Evolutionary conservation across 306 rosid genomes (phyloP).

Genomic region (Sicyos baderoa): DNA sequence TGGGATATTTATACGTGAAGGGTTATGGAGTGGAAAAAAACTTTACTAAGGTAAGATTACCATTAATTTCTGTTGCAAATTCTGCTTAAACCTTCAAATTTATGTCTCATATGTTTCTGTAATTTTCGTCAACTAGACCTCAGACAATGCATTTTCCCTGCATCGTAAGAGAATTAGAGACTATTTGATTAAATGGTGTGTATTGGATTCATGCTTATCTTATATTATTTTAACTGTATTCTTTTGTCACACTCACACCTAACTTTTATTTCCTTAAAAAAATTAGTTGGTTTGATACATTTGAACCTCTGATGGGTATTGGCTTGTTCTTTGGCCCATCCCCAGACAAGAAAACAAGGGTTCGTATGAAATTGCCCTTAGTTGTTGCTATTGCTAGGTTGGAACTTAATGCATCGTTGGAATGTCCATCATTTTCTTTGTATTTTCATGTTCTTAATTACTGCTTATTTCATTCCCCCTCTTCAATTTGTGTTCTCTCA

Average conservation of each 20-base stretch:
- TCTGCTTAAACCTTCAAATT: not conserved
- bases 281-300: not conserved
- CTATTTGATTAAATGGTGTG: not conserved
- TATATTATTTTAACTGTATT: too few relatives aligned
- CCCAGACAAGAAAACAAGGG: too few relatives aligned
- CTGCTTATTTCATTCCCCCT: not conserved
- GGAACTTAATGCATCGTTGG: not conserved
- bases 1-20: constrained; percentile 91
- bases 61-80: constrained; percentile 14
- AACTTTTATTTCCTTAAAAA: too few relatives aligned
- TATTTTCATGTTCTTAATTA: not conserved
- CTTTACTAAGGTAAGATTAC: constrained; percentile 59
- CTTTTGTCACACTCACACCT: too few relatives aligned
- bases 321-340: not conserved
- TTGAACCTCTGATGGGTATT: not conserved
- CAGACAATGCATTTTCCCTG: constrained; percentile 2
- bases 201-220: not conserved
- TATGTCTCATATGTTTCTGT: not conserved
- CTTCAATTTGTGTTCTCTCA: not conserved
- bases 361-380: not conserved
- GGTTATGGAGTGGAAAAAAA: constrained; percentile 90
- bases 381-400: constrained; percentile 12
- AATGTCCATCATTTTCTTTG: not conserved
- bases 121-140: not conserved
- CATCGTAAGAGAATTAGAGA: not conserved